Evolutionary conservation across 2,329 filamentous ascomycete genomes (phyloP), one percentile per base, ranked within the genome.

Genomic region (Phaeosphaeria sp.): DNA sequence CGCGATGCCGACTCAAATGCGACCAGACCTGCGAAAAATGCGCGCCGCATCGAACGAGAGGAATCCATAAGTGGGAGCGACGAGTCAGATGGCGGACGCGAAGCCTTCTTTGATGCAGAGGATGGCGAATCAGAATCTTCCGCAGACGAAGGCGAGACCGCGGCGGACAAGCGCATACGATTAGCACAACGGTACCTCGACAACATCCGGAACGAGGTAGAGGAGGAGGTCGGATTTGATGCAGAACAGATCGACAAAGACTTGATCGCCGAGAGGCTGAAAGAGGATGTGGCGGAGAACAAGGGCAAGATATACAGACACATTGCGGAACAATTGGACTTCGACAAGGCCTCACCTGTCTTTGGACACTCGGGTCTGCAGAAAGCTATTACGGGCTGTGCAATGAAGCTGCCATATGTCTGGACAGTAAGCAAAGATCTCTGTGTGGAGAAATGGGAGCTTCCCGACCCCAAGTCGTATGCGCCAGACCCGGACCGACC

Each of bases 171-270:
- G 77, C 86, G 95, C 68, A 80, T 97, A 71, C 88, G 92, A 64
- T 85, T 99, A 25, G 95, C 95, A 27, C 92, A 98, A 80, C 88
- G 91, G 70, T 98, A 99, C 76, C 85, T 99, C 54, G 90, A 97
- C 54, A 97, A 96, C 74, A 88, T 97, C 61, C 88, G 90, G 70
- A 86, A 90, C 70, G 90, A 97, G 67, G 78, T 82, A 23, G 77
- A 83, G 56, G 90, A 96, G 67, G 90, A 92, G 63, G 85, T 85
- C 52, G 95, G 93, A 41, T 99, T 98, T 72, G 93, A 99, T 78
- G 95, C 95, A 7, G 93, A 90, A 67, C 92, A 98, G 52, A 91
- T 99, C 57, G 95, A 98, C 79, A 85, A 90, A 58, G 95, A 99
- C 73, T 81, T 97, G 68, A 93, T 99, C 69, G 93, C 94, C 43